These are phyloP conservation scores for Beauveria caledonica DNA, from an alignment of 2,329 filamentous ascomycete genomes.

Conservation along the genomic window DNA sequence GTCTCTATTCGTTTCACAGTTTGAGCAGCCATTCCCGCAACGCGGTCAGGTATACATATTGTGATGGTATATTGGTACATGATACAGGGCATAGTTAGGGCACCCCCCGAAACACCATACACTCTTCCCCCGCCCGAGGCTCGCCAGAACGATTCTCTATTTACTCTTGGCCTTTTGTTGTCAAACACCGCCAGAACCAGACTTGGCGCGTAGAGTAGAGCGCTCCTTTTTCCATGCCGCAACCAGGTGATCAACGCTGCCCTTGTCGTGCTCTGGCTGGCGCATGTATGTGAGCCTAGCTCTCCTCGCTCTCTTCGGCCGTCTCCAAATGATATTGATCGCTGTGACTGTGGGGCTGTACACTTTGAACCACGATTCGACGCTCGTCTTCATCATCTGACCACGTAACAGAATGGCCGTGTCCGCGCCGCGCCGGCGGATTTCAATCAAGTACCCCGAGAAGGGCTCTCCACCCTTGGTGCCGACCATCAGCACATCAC, in stretches of 20 bases:
- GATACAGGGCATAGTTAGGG: slow-evolving; percentile 7
- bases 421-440: slow-evolving; percentile 81
- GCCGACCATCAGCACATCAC: slow-evolving; percentile 87
- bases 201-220: slow-evolving; percentile 29
- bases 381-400: slow-evolving; percentile 74
- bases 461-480: slow-evolving; percentile 78
- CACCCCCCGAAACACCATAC: slow-evolving; percentile 21
- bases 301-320: slow-evolving; percentile 74
- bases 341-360: slow-evolving; percentile 84
- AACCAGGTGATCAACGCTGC: slow-evolving; percentile 75
- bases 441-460: slow-evolving; percentile 77
- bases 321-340: slow-evolving; percentile 87
- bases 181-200: slow-evolving; percentile 21
- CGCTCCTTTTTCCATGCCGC: slow-evolving; percentile 40
- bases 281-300: slow-evolving; percentile 89
- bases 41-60: background rate
- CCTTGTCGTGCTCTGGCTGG: slow-evolving; percentile 77
- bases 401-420: slow-evolving; percentile 81
- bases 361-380: slow-evolving; percentile 97
- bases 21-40: background rate
- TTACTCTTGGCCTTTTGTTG: slow-evolving; percentile 15
- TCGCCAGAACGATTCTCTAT: slow-evolving; percentile 7
- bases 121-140: background rate
- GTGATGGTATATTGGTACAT: slow-evolving; percentile 13
- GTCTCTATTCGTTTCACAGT: background rate